Base-by-base conservation (phyloP, 2,329 filamentous ascomycete species). In the Beauveria australis region DNA sequence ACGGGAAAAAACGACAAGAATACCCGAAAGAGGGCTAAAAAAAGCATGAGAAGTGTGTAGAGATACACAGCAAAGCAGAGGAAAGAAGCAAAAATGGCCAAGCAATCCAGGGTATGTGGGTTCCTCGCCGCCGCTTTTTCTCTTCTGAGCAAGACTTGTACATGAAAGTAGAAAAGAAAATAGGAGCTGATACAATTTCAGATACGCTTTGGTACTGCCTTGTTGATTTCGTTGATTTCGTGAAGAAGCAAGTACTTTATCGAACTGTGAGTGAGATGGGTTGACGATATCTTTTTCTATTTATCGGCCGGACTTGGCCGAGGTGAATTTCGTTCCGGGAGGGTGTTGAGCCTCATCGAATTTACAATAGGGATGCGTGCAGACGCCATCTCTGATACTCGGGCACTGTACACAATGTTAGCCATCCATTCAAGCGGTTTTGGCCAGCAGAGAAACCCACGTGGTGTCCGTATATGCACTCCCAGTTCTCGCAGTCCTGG, bases 391-490 rank as follows among this genome's bases (percentile, higher is more conserved):
- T 12, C 69, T 69, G n/a, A 81, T 75, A 62, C 77, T 83, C 0
- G 82, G 81, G 64, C 81, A 84, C 81, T 84, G 60, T 12, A 18
- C 12, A 18, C 12, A 49, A n/a, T 6, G 46, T 63, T n/a, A 64
- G 65, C 24, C 47, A 44, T 22, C 28, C 16, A 9, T 4, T 18
- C 10, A 5, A 8, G 26, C 48, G 3, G 26, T 16, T n/a, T 10
- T 1, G 9, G 28, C 26, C 26, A 19, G 24, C 12, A 28, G 5
- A 2, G 48, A 51, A 26, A 76, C 81, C 74, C 67, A 84, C 81
- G 66, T 87, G 79, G 68, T 87, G 84, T 3, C 84, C 84, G 65
- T 87, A 86, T 62, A 86, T 85, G 67, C 84, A 87, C 63, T 81
- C 79, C 1, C 79, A 76, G 4, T 78, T 71, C 7, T 81, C 78